These are phyloP conservation scores for Candida neerlandica DNA, from an alignment of 1,139 yeast species.

Conservation along the genomic window DNA sequence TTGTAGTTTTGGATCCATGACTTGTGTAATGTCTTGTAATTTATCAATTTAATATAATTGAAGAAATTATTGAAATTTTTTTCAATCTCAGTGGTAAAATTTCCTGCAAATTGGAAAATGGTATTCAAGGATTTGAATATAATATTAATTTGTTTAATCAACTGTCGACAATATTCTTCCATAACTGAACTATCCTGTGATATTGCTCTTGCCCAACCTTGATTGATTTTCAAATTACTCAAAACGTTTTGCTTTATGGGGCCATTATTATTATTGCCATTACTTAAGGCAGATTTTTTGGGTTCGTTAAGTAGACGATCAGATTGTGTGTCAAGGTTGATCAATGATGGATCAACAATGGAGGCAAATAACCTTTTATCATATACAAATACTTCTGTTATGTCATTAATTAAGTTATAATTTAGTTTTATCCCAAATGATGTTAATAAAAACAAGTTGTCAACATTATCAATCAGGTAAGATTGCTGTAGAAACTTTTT, in stretches of 20 bases:
- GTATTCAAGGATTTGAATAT: conserved; percentile 57
- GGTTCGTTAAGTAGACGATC: conserved; percentile 6
- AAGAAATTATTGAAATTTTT: conserved; percentile 52
- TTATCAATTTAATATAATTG: conserved; percentile 49
- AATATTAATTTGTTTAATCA: conserved; percentile 34
- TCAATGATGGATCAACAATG: conserved; percentile 12
- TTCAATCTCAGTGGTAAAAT: conserved; percentile 53
- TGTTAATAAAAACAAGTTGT: conserved; percentile 59
- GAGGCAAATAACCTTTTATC: conserved; percentile 55
- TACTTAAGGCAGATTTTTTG: conserved; percentile 9
- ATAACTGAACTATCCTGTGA: conserved; percentile 22
- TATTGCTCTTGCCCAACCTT: conserved; percentile 31
- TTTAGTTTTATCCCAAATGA: conserved; percentile 67
- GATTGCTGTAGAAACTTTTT: conserved; percentile 41
- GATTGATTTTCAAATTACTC: conserved; percentile 25
- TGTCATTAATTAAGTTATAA: conserved; percentile 48
- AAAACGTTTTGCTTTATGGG: conserved; percentile 23
- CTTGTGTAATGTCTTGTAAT: conserved; percentile 47
- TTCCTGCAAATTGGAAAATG: conserved; percentile 59
- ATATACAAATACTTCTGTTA: conserved; percentile 57
- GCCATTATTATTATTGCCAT: conserved; percentile 7
- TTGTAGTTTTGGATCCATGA: conserved; percentile 52
- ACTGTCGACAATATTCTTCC: conserved; percentile 24
- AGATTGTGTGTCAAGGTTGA: conserved; percentile 4
- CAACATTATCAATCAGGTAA: conserved; percentile 34